Base-by-base conservation (phyloP, 2,329 filamentous ascomycete species). In the Alternaria solani region DNA sequence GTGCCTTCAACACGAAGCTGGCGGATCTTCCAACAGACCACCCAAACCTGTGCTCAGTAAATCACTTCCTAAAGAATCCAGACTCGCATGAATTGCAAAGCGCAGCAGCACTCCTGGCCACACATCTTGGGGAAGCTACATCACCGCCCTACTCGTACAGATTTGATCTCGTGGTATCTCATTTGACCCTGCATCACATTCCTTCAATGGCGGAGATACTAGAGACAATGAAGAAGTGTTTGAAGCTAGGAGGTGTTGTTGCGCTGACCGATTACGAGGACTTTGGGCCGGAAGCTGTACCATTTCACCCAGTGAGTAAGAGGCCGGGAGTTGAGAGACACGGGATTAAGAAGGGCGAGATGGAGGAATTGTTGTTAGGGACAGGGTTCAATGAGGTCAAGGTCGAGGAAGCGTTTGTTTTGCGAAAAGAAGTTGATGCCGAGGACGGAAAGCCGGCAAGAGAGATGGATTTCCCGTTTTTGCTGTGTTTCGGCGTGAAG, bases 221-320 rank as follows among this genome's bases (percentile, higher is more conserved):
- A 23, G 59, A 51, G 5, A 84, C 82, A 1, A 79, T 87, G 70
- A 72, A 79, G 26, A 82, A 78, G 6, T 83, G 82, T 39, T 73
- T 88, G 43, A 80, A 77, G 55, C 71, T 78, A 0, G 84, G 84
- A 0, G 86, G 85, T 0, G 66, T 72, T 52, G 77, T 87, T 0
- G 83, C 83, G 1, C 71, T 88, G 64, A 88, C 85, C 2, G 86
- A 88, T 66, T 88, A 84, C 68, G 85, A 88, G 68, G 82, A 87
- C 63, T 84, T 83, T 69, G 86, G 86, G 0, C 81, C 81, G 0
- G 82, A 82, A 43, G 83, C 85, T 2, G 76, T 81, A 32, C 74
- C 73, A 48, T 88, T 87, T 65, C 86, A 88, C 72, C 81, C 85
- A 0, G 75, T 80, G 65, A 67, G 67, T 23, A 86, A 85, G 72